phyloP scores from a whole-genome alignment of 1,284 basidiomycete genomes.

The Fistulina hepatica region DNA sequence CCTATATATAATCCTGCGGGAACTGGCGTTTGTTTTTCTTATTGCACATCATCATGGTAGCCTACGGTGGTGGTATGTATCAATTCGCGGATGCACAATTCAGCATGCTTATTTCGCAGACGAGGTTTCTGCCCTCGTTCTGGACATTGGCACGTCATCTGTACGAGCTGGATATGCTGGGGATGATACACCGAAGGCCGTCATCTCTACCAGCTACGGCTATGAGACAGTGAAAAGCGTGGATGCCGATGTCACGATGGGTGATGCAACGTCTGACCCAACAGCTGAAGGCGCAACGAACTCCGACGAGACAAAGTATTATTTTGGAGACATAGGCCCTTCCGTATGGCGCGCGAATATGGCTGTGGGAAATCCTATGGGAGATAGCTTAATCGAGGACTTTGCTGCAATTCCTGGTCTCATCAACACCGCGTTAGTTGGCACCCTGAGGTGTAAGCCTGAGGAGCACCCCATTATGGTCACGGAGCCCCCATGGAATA shows the following conservation, averaged over 20 bases:
- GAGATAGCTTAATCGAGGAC: slow-evolving; percentile 78
- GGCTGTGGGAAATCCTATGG: slow-evolving; percentile 79
- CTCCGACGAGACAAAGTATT: background rate
- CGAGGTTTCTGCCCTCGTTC: slow-evolving; percentile 90
- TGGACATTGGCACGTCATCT: slow-evolving; percentile 89
- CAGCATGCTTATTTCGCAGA: slow-evolving; percentile 33
- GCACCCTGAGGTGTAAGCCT: slow-evolving; percentile 63
- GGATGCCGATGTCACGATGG: slow-evolving; percentile 37
- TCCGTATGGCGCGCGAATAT: slow-evolving; percentile 86
- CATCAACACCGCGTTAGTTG: slow-evolving; percentile 64
- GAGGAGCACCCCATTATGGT: slow-evolving; percentile 87
- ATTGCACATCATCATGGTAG: slow-evolving; percentile 61
- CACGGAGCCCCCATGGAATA: slow-evolving; percentile 97
- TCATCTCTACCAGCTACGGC: slow-evolving; percentile 43
- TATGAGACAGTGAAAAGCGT: slow-evolving; percentile 33
- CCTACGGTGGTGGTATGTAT: slow-evolving; percentile 63
- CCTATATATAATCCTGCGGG: too few species aligned
- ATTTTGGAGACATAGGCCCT: too few species aligned
- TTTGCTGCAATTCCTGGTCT: slow-evolving; percentile 67
- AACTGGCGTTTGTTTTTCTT: too few species aligned
- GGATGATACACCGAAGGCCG: slow-evolving; percentile 90
- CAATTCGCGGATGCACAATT: background rate
- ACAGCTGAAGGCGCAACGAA: slow-evolving; percentile 36
- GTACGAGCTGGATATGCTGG: slow-evolving; percentile 94
- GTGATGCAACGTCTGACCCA: slow-evolving; percentile 30